phyloP scores from a whole-genome alignment of 116 monocot species.

The Cymodocea nodosa region DNA sequence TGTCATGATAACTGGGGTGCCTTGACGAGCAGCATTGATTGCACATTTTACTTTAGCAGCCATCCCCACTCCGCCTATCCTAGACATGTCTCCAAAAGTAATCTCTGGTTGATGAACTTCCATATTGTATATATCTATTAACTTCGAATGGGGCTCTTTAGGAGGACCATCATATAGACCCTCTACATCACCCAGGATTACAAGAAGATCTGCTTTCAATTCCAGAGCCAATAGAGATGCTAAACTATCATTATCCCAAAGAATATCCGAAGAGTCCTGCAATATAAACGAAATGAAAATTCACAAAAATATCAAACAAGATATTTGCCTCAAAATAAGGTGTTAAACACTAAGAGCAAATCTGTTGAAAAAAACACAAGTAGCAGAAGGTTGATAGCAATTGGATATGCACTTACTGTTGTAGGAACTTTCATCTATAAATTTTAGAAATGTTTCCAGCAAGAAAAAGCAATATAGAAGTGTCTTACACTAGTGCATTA shows the following conservation, averaged over 20 bases:
- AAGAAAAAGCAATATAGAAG: too few species aligned
- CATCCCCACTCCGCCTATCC: conserved; percentile 95
- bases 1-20: conserved; percentile 78
- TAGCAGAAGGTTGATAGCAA: too few species aligned
- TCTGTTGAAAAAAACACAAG: too few species aligned
- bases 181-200: conserved; percentile 91
- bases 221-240: conserved; percentile 81
- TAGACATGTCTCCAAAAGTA: conserved; percentile 93
- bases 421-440: too few species aligned
- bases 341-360: too few species aligned
- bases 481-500: too few species aligned
- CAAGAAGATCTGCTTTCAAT: conserved; percentile 83
- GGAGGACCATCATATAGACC: conserved; percentile 92
- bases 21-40: conserved; percentile 52
- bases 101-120: conserved; percentile 65
- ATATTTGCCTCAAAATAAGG: too few species aligned
- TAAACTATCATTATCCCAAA: conserved; percentile 99
- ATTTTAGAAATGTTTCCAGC: too few species aligned
- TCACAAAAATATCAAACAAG: too few species aligned
- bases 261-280: conserved; percentile 90
- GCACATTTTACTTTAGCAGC: conserved; percentile 90
- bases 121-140: conserved; percentile 89
- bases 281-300: not conserved
- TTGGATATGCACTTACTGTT: too few species aligned
- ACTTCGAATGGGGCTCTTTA: conserved; percentile 64